Percentiles rank a stretch among this genome's conserved stretches.
Evolutionary conservation across 129 eudicot genomes (phyloP).

Genomic region (Flaveria bidentis): DNA sequence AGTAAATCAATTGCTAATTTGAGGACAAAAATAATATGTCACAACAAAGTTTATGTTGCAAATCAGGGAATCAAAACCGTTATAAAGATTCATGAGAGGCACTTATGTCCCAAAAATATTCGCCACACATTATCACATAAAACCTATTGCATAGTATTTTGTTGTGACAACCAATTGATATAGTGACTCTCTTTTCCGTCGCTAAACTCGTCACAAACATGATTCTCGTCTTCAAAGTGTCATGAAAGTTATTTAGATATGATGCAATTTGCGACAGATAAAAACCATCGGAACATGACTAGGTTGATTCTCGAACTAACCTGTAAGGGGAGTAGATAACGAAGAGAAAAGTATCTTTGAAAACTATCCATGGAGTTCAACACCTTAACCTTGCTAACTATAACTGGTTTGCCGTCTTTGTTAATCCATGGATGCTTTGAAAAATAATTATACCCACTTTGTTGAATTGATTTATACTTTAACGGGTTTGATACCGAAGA

Average conservation of each 20-base stretch:
- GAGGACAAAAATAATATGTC: too few species aligned
- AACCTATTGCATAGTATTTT: too few species aligned
- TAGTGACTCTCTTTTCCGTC: too few species aligned
- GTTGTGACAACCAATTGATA: too few species aligned
- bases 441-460: slow-evolving; percentile 37
- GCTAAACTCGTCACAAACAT: too few species aligned
- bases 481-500: slow-evolving; percentile 57
- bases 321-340: slow-evolving; percentile 49
- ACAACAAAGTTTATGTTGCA: not conserved
- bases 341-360: slow-evolving; percentile 40
- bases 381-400: slow-evolving; percentile 33
- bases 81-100: too few species aligned
- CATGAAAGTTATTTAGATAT: too few species aligned
- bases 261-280: not conserved
- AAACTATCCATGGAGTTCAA: slow-evolving; percentile 49
- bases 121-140: too few species aligned
- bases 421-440: slow-evolving; percentile 42
- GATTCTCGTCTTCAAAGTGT: too few species aligned
- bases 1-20: not conserved
- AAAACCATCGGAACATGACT: not conserved
- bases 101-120: too few species aligned
- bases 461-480: slow-evolving; percentile 28
- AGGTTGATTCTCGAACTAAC: slow-evolving; percentile 18
- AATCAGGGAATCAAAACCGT: not conserved
- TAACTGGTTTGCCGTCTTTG: slow-evolving; percentile 46